Conservation (phyloP, 1,284 basidiomycete species). For the Apiotrichum laibachii region DNA sequence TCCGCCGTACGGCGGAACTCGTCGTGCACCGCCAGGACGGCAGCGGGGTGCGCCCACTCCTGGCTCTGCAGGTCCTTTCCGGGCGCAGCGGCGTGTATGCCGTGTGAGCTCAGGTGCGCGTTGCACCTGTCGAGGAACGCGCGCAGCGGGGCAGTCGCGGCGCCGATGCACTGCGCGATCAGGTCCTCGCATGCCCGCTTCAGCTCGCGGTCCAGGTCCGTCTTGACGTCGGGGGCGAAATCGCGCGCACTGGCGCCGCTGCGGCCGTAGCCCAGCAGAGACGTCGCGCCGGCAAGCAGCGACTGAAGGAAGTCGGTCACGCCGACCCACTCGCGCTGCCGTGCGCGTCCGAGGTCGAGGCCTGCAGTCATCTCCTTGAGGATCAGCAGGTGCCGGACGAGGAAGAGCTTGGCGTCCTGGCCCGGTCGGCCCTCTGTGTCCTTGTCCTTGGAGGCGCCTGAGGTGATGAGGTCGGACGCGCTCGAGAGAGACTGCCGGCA, state of each 20-base stretch:
- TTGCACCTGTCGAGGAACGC: slow-evolving; percentile 61
- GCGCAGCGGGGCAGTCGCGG: slow-evolving; percentile 58
- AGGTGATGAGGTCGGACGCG: slow-evolving; percentile 64
- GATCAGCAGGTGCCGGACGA: slow-evolving; percentile 83
- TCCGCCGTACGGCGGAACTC: slow-evolving; percentile 56
- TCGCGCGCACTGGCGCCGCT: slow-evolving; percentile 18
- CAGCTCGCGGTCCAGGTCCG: slow-evolving; percentile 80
- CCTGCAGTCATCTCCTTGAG: slow-evolving; percentile 81
- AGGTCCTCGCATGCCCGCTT: slow-evolving; percentile 77
- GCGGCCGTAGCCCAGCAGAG: slow-evolving; percentile 58
- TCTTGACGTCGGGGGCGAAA: slow-evolving; percentile 44
- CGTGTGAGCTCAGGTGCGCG: slow-evolving; percentile 36
- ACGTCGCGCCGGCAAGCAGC: slow-evolving; percentile 66
- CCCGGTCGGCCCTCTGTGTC: slow-evolving; percentile 51
- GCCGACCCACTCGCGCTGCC: slow-evolving; percentile 51
- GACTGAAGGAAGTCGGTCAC: slow-evolving; percentile 66
- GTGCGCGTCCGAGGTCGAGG: slow-evolving; percentile 61
- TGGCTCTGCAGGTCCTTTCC: slow-evolving; percentile 56
- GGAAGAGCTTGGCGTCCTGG: slow-evolving; percentile 74
- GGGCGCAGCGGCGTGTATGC: too few relatives aligned
- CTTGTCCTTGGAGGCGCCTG: slow-evolving; percentile 29
- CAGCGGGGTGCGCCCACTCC: slow-evolving; percentile 52
- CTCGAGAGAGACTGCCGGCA: slow-evolving; percentile 73
- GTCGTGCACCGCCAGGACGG: slow-evolving; percentile 56
- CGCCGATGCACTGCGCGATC: slow-evolving; percentile 63